phyloP scores from a whole-genome alignment of 176 grass and related monocot genomes.

The Bonia amplexicaulis region DNA sequence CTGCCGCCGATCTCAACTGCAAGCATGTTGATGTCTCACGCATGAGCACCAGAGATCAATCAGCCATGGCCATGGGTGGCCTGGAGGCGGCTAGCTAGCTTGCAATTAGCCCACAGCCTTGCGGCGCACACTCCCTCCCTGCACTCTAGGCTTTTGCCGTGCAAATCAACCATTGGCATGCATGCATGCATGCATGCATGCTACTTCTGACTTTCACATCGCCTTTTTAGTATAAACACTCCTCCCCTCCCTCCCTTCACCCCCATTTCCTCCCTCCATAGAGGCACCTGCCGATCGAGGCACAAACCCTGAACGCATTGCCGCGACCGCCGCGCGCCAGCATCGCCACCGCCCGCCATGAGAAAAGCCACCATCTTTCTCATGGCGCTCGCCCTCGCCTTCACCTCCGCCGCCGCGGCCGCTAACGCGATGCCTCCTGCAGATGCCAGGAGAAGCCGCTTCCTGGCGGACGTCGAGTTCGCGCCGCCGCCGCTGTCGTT shows the following conservation, averaged over 20 bases:
- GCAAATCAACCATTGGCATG: conserved; percentile 45
- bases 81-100: conserved; percentile 19
- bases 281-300: background rate
- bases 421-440: background rate
- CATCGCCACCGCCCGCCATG: conserved; percentile 14
- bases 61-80: background rate
- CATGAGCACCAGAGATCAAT: background rate
- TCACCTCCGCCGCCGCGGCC: background rate
- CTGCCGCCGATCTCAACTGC: background rate
- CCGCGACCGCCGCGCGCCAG: background rate
- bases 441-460: conserved; percentile 31
- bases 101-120: conserved; percentile 38
- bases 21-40: background rate
- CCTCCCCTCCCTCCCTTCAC: background rate
- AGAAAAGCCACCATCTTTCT: conserved; percentile 38
- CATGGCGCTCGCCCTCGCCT: conserved; percentile 38
- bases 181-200: conserved; percentile 13
- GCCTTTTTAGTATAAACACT: conserved; percentile 34
- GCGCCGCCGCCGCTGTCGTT: conserved; percentile 3
- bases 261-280: conserved; percentile 14
- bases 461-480: background rate
- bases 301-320: background rate
- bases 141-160: conserved; percentile 62
- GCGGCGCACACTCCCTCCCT: conserved; percentile 37
- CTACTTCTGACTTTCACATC: conserved; percentile 18